phyloP scores from a whole-genome alignment of 2,329 filamentous ascomycete species.

The Raffaelea arxii region DNA sequence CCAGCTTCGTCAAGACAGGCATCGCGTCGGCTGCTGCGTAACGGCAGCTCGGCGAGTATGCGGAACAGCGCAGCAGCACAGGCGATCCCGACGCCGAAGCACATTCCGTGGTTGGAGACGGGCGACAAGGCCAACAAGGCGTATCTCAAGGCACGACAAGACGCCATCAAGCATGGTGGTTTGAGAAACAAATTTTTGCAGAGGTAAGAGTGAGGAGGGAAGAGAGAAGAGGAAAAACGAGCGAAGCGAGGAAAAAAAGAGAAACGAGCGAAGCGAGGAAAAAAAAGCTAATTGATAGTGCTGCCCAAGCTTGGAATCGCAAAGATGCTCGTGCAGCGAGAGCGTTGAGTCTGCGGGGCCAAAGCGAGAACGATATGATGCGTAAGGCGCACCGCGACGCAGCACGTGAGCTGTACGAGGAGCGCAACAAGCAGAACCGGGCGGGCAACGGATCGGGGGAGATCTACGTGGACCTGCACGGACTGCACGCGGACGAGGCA shows the following conservation, averaged over 20 bases:
- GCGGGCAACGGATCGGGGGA: constrained; percentile 45
- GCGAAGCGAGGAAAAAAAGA: background rate
- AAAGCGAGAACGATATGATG: constrained; percentile 97
- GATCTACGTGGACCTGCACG: constrained; percentile 91
- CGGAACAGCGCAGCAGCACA: constrained; percentile 70
- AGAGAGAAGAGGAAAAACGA: background rate
- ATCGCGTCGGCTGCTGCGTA: constrained; percentile 48
- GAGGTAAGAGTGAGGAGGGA: constrained; percentile 43
- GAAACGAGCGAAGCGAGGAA: background rate
- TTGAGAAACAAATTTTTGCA: constrained; percentile 95
- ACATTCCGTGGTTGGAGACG: constrained; percentile 94
- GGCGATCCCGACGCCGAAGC: constrained; percentile 77
- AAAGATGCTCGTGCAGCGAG: constrained; percentile 96
- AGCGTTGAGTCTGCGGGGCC: constrained; percentile 83
- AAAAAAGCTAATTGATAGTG: constrained; percentile 38
- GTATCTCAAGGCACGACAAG: constrained; percentile 88
- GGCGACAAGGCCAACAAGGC: constrained; percentile 84
- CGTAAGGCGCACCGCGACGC: constrained; percentile 93
- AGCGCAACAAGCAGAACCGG: constrained; percentile 74
- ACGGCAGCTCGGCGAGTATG: constrained; percentile 54
- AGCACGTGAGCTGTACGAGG: constrained; percentile 82
- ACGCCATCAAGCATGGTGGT: constrained; percentile 95
- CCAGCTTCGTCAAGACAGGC: constrained; percentile 42
- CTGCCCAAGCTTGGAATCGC: constrained; percentile 96
- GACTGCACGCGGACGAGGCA: constrained; percentile 96